Conservation (phyloP, 306 rosid species). For the Cucumis cinereus region DNA sequence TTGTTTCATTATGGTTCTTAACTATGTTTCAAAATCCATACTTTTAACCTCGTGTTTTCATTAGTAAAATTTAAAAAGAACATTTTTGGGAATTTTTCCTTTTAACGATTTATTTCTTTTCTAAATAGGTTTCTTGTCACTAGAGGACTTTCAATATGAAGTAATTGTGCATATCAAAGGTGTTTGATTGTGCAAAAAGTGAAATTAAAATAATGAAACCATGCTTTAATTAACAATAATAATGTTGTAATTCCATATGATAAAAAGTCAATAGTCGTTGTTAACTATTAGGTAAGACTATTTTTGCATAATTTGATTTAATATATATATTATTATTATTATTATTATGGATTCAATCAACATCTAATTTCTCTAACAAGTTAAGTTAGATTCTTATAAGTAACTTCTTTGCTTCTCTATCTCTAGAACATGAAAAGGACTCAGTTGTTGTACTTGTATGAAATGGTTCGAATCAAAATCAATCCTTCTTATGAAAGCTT, state of each 20-base stretch:
- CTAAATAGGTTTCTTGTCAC: background rate
- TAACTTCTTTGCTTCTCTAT: background rate
- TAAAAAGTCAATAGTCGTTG: constrained; percentile 18
- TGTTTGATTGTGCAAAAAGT: background rate
- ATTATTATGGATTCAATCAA: background rate
- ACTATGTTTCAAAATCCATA: too few relatives aligned
- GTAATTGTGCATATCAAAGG: background rate
- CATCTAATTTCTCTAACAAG: background rate
- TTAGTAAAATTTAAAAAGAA: too few relatives aligned
- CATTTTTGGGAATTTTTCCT: too few relatives aligned
- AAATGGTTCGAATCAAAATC: background rate
- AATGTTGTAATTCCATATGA: background rate
- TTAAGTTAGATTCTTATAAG: background rate
- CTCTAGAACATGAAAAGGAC: constrained; percentile 2
- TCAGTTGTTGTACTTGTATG: background rate
- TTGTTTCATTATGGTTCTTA: too few relatives aligned
- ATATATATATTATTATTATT: background rate
- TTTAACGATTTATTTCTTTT: background rate
- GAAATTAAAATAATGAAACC: background rate
- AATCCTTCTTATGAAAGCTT: background rate
- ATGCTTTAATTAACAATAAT: constrained; percentile 1
- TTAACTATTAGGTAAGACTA: constrained; percentile 27
- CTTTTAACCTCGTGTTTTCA: too few relatives aligned
- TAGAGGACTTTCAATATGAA: background rate
- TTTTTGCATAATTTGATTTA: background rate